Evolutionary conservation across 148 eudicot genomes (phyloP).

Genomic region (Rhododendron vialii): DNA sequence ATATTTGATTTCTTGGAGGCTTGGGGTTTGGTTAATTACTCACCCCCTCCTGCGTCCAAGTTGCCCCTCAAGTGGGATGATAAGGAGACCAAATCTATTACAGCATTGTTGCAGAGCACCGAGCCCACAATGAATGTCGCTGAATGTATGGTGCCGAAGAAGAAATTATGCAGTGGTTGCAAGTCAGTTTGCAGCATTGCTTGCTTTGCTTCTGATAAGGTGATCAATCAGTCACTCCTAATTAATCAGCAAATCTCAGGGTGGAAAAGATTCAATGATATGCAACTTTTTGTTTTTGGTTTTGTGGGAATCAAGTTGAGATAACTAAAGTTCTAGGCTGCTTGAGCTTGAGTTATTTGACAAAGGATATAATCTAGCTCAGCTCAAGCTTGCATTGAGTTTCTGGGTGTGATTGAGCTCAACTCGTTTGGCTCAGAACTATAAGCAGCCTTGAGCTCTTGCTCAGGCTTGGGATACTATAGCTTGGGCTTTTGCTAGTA

Average conservation of each 20-base stretch:
- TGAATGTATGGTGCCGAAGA: conserved; percentile 26
- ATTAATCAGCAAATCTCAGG: not conserved
- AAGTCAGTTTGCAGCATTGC: conserved; percentile 73
- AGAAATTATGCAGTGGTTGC: conserved; percentile 71
- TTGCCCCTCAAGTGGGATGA: conserved; percentile 59
- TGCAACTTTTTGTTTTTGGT: not conserved
- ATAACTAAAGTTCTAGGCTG: not conserved
- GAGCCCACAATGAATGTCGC: conserved; percentile 12
- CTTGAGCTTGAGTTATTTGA: not conserved
- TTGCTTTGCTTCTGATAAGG: conserved; percentile 84
- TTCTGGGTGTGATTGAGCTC: not conserved
- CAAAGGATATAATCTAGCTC: not conserved
- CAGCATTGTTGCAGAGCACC: conserved; percentile 18
- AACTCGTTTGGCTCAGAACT: not conserved
- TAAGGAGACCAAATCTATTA: conserved; percentile 43
- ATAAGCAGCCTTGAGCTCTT: not conserved
- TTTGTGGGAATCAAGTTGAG: not conserved
- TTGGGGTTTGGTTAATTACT: conserved; percentile 91
- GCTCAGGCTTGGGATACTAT: not conserved
- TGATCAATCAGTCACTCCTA: conserved; percentile 9
- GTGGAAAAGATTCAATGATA: not conserved
- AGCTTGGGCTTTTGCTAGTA: not conserved
- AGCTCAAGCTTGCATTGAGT: not conserved
- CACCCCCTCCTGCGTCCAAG: conserved; percentile 34
- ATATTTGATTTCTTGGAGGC: conserved; percentile 88